Percentiles rank a stretch among this genome's conserved stretches.
Evolutionary conservation across 257 asterid genomes (phyloP).

Genomic region (Ilex asprella): DNA sequence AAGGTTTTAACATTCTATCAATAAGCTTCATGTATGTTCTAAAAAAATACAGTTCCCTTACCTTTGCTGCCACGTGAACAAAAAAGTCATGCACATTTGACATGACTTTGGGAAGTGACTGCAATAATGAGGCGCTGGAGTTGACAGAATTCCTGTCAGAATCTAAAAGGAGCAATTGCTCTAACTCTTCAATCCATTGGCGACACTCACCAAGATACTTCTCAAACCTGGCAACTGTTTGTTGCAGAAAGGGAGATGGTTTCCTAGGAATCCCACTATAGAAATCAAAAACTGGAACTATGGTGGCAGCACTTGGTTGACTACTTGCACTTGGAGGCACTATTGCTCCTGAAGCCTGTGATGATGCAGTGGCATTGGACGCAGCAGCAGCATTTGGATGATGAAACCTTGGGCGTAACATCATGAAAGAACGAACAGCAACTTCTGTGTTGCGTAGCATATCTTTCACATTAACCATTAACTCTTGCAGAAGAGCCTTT

Average conservation of each 20-base stretch:
- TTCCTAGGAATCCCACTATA: slow-evolving; percentile 88
- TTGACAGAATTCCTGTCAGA: slow-evolving; percentile 49
- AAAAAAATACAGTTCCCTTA: slow-evolving; percentile 22
- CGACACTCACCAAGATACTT: slow-evolving; percentile 73
- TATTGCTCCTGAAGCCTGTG: slow-evolving; percentile 62
- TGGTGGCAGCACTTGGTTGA: slow-evolving; percentile 55
- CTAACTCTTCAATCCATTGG: slow-evolving; percentile 92
- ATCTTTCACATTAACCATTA: slow-evolving; percentile 72
- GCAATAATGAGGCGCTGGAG: slow-evolving; percentile 63
- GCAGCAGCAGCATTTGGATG: slow-evolving; percentile 54
- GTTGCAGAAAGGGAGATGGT: slow-evolving; percentile 86
- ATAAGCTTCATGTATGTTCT: no score
- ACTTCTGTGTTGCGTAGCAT: slow-evolving; percentile 85
- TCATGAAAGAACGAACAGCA: slow-evolving; percentile 92
- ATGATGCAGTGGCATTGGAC: slow-evolving; percentile 38
- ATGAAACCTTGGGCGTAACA: slow-evolving; percentile 74
- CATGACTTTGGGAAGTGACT: slow-evolving; percentile 90
- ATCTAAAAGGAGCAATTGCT: slow-evolving; percentile 69
- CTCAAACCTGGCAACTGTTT: slow-evolving; percentile 91
- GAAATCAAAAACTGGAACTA: slow-evolving; percentile 65
- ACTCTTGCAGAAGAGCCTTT: slow-evolving; percentile 72
- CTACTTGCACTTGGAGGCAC: slow-evolving; percentile 41
- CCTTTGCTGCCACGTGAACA: slow-evolving; percentile 99
- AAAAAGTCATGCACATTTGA: slow-evolving; percentile 86
- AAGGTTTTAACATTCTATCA: no score